Conservation (phyloP, 1,139 yeast genomes). For the Candida glucosophila region DNA sequence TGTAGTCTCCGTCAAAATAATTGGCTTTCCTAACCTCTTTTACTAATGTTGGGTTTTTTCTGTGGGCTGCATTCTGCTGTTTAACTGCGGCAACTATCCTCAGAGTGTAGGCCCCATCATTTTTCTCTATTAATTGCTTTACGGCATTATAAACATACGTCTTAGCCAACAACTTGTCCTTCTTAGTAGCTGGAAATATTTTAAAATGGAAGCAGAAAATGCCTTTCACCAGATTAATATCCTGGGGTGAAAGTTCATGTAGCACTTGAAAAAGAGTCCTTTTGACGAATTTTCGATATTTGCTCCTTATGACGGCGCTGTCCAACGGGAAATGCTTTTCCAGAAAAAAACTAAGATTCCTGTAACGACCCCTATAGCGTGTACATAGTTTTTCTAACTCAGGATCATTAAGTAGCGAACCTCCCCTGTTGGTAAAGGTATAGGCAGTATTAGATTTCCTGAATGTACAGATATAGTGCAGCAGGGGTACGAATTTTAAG, state of each 20-base stretch:
- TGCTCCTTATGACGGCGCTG: conserved; percentile 26
- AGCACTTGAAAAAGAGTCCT: conserved; percentile 11
- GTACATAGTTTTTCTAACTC: conserved; percentile 14
- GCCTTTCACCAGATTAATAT: conserved; percentile 20
- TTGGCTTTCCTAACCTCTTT: conserved; percentile 42
- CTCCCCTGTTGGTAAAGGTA: conserved; percentile 22
- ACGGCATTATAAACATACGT: conserved; percentile 21
- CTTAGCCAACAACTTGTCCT: conserved; percentile 21
- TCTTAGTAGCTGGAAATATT: conserved; percentile 26
- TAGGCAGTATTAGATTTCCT: conserved; percentile 35
- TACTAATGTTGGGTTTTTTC: conserved; percentile 4
- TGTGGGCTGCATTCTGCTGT: conserved; percentile 6
- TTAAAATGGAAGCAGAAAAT: conserved; percentile 32
- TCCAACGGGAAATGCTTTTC: conserved; percentile 20
- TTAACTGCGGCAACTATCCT: conserved; percentile 10
- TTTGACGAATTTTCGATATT: conserved; percentile 20
- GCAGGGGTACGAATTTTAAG: conserved; percentile 20
- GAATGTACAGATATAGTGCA: conserved; percentile 17
- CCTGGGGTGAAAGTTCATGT: conserved; percentile 7
- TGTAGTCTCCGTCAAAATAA: conserved; percentile 45
- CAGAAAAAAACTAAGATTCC: conserved; percentile 14
- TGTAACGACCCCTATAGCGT: conserved; percentile 21
- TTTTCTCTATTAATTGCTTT: conserved; percentile 13
- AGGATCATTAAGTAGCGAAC: conserved; percentile 20
- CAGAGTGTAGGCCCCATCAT: conserved; percentile 5